These are phyloP conservation scores for Fistulinella prunicolor DNA, from an alignment of 768 basidiomycete species.

Conservation along the genomic window DNA sequence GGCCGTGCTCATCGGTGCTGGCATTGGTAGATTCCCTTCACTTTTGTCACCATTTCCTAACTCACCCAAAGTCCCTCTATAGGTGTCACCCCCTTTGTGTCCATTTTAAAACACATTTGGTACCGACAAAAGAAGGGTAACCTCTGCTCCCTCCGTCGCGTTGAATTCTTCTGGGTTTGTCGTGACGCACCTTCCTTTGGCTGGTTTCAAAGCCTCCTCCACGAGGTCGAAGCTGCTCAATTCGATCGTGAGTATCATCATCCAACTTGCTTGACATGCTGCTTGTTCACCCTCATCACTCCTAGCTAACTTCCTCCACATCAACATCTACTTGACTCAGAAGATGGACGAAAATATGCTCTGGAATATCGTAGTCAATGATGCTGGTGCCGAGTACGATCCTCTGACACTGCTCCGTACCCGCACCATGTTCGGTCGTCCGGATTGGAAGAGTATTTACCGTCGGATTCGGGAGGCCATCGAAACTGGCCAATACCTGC, in stretches of 20 bases:
- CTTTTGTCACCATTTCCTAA: background rate
- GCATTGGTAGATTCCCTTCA: constrained; percentile 63
- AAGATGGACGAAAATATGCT: constrained; percentile 84
- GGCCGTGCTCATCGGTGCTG: constrained; percentile 88
- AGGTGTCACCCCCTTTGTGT: constrained; percentile 94
- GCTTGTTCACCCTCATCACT: constrained; percentile 9
- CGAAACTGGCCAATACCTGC: constrained; percentile 77
- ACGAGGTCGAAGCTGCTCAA: constrained; percentile 86
- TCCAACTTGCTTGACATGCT: background rate
- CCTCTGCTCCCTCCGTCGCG: constrained; percentile 77
- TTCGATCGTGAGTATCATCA: constrained; percentile 67
- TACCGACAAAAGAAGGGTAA: constrained; percentile 80
- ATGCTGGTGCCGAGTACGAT: constrained; percentile 81
- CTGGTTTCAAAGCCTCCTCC: constrained; percentile 91
- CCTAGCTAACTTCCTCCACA: constrained; percentile 85
- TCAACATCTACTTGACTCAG: constrained; percentile 88
- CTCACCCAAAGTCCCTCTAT: background rate
- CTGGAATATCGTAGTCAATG: constrained; percentile 89
- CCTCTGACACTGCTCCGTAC: constrained; percentile 85
- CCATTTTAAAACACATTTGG: constrained; percentile 95
- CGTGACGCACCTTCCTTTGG: constrained; percentile 96
- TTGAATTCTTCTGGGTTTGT: constrained; percentile 95
- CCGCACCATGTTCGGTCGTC: constrained; percentile 89
- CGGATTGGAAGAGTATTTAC: constrained; percentile 86
- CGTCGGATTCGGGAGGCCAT: constrained; percentile 71